Conservation (phyloP, 2,329 filamentous ascomycete genomes). For the Nothopassalora personata region DNA sequence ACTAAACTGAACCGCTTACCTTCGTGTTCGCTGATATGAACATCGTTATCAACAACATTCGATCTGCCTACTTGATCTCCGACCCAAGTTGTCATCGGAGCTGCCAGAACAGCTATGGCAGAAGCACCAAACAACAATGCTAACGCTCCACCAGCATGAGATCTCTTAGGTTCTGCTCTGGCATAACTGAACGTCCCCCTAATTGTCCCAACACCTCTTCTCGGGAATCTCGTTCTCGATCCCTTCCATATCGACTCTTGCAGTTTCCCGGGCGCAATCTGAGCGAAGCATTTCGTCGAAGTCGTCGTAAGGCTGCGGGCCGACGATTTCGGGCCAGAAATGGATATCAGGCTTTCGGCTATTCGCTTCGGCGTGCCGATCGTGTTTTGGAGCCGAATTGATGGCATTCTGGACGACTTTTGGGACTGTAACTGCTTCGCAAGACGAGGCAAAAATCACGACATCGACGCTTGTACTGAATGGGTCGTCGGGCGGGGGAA, state of each 20-base stretch:
- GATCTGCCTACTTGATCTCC: constrained; percentile 3
- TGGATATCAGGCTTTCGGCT: constrained; percentile 3
- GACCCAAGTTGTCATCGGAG: constrained; percentile 16
- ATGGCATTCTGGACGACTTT: constrained; percentile 9
- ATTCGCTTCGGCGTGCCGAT: constrained; percentile 16
- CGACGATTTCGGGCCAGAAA: constrained; percentile 8
- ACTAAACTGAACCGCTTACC: background rate
- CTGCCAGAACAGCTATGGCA: constrained; percentile 17
- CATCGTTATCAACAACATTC: background rate
- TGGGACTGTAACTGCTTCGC: background rate
- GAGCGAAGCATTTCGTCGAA: constrained; percentile 11
- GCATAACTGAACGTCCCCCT: background rate
- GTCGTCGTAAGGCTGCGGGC: constrained; percentile 9
- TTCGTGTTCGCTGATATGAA: constrained; percentile 1
- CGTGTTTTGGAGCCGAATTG: constrained; percentile 8
- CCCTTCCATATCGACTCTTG: constrained; percentile 12
- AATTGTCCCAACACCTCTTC: constrained; percentile 12
- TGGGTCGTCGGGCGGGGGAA: background rate
- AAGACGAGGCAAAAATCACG: background rate
- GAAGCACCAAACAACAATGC: constrained; percentile 18
- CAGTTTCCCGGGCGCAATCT: constrained; percentile 18
- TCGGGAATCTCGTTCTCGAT: constrained; percentile 9
- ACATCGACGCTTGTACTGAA: background rate
- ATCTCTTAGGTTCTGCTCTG: constrained; percentile 11
- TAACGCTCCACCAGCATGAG: constrained; percentile 17